phyloP scores from a whole-genome alignment of 768 basidiomycete genomes.

The Suillus placidus region DNA sequence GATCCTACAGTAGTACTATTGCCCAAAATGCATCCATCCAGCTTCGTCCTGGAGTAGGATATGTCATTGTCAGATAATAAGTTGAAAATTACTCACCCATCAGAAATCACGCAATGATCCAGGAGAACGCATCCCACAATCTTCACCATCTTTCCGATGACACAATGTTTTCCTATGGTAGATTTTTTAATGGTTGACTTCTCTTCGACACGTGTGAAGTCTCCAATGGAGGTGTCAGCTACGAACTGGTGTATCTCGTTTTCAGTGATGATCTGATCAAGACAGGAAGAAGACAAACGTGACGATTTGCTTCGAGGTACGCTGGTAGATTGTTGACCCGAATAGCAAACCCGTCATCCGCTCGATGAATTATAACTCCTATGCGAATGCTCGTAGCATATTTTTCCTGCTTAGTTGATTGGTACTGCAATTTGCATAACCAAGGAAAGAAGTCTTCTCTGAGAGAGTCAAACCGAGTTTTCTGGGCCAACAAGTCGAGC shows the following conservation, averaged over 20 bases:
- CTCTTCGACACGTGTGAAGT: constrained; percentile 82
- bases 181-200: constrained; percentile 79
- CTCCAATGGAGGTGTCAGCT: constrained; percentile 60
- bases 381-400: constrained; percentile 66
- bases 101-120: constrained; percentile 87
- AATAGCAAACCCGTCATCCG: constrained; percentile 56
- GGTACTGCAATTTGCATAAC: constrained; percentile 87
- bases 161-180: constrained; percentile 79
- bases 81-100: constrained; percentile 58
- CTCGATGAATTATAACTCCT: constrained; percentile 61
- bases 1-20: constrained; percentile 71
- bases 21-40: constrained; percentile 78
- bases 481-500: constrained; percentile 70
- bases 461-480: constrained; percentile 76
- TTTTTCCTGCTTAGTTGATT: constrained; percentile 56
- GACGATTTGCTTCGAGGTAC: constrained; percentile 81
- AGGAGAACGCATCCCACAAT: constrained; percentile 81
- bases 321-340: constrained; percentile 77
- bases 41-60: constrained; percentile 56
- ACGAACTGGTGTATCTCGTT: constrained; percentile 44
- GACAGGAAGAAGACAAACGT: constrained; percentile 47
- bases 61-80: constrained; percentile 12
- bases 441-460: constrained; percentile 92
- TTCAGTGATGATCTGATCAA: constrained; percentile 14
- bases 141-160: constrained; percentile 83